Conservation (phyloP, 2,329 filamentous ascomycete genomes). For the Trichophyton benhamiae region DNA sequence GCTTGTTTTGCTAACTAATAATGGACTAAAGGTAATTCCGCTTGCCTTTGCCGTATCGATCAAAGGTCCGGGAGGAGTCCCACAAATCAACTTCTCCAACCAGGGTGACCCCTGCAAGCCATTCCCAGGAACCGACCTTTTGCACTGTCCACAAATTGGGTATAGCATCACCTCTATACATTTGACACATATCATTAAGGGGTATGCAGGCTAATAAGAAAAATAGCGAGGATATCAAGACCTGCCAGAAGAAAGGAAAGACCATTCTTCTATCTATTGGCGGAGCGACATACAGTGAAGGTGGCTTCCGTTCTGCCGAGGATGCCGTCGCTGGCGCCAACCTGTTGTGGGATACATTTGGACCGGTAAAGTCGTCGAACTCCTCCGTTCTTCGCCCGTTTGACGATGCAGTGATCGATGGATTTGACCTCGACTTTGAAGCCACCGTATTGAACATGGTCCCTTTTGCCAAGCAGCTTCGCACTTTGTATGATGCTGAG, state of each 20-base stretch:
- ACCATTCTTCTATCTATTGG: constrained; percentile 62
- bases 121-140: constrained; percentile 46
- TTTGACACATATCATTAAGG: constrained; percentile 12
- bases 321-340: constrained; percentile 47
- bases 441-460: constrained; percentile 46
- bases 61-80: constrained; percentile 31
- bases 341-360: constrained; percentile 59
- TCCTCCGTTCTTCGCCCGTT: constrained; percentile 48
- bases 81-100: constrained; percentile 50
- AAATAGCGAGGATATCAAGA: constrained; percentile 32
- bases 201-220: constrained; percentile 4
- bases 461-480: constrained; percentile 48
- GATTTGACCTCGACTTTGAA: constrained; percentile 69
- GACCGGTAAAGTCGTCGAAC: constrained; percentile 34
- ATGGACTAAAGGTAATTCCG: constrained; percentile 43
- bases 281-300: constrained; percentile 57
- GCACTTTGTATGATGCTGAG: constrained; percentile 42
- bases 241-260: constrained; percentile 55
- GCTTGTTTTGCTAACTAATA: background rate
- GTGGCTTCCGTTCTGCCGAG: constrained; percentile 46
- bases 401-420: constrained; percentile 52
- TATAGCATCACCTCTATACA: constrained; percentile 26
- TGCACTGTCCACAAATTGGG: constrained; percentile 54
- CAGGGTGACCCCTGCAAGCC: constrained; percentile 48
- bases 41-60: constrained; percentile 52